phyloP scores from a whole-genome alignment of 257 asterid genomes.

The Solanum chaucha region DNA sequence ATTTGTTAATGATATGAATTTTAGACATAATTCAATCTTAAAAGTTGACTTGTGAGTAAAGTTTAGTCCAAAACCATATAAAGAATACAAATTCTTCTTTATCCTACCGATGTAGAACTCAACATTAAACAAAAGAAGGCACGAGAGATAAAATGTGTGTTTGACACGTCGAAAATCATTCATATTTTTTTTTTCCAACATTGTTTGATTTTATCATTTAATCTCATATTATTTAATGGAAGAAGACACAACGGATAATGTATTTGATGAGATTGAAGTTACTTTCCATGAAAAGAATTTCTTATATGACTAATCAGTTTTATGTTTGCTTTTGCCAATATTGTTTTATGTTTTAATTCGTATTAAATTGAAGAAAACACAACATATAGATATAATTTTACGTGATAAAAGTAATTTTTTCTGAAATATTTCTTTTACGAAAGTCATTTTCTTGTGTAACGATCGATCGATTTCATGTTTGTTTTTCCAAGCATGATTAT shows the following conservation, averaged over 20 bases:
- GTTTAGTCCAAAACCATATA: no score
- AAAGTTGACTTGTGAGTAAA: no score
- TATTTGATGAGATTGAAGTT: background rate
- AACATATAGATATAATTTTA: accelerated
- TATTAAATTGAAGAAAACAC: background rate
- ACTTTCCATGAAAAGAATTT: background rate
- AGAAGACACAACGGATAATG: background rate
- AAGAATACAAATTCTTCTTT: background rate
- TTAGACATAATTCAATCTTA: no score
- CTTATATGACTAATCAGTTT: background rate
- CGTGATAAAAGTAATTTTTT: background rate
- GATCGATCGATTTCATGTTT: background rate
- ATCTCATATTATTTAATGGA: background rate
- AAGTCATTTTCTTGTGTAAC: background rate
- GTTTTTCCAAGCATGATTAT: background rate
- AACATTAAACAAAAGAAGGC: background rate
- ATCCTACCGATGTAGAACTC: background rate
- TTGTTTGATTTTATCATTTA: background rate
- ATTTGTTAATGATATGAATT: no score
- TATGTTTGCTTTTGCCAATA: background rate
- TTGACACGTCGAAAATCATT: background rate
- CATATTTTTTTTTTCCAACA: background rate
- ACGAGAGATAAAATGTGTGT: background rate
- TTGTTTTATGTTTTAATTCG: background rate
- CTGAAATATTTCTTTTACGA: background rate